phyloP scores from a whole-genome alignment of 2,329 filamentous ascomycete genomes.

The Penicillium verrucosum region DNA sequence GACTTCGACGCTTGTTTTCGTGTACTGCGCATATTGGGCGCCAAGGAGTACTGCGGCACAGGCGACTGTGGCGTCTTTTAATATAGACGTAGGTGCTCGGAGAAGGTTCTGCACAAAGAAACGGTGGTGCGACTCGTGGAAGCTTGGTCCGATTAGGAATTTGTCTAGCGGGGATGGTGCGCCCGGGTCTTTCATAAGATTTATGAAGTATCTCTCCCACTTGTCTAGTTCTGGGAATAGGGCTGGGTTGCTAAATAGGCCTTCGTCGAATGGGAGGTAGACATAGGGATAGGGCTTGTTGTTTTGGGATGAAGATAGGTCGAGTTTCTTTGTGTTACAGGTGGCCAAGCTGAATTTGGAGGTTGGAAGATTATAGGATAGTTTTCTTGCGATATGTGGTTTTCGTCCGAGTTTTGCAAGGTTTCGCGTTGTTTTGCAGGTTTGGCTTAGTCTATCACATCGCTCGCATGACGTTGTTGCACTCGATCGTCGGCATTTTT shows the following conservation, averaged over 20 bases:
- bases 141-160: conserved; percentile 14
- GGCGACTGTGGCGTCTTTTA: conserved; percentile 15
- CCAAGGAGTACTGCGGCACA: conserved; percentile 17
- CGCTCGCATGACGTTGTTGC: conserved; percentile 9
- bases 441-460: conserved; percentile 9
- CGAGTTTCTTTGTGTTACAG: background rate
- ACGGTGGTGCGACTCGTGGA: conserved; percentile 12
- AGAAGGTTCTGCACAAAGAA: conserved; percentile 13
- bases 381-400: conserved; percentile 2
- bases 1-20: conserved; percentile 3
- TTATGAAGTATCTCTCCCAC: conserved; percentile 17
- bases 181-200: conserved; percentile 15
- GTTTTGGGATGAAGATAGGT: background rate
- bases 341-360: background rate
- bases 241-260: conserved; percentile 7
- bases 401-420: conserved; percentile 10
- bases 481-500: conserved; percentile 14
- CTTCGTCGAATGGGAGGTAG: background rate
- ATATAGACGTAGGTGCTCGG: background rate
- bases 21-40: conserved; percentile 7
- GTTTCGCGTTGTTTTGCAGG: conserved; percentile 7
- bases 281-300: background rate
- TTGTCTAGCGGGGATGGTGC: conserved; percentile 16
- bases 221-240: conserved; percentile 11
- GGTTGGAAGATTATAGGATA: conserved; percentile 13